Evolutionary conservation across 805 yeast genomes (phyloP).

Genomic region (Cephaloascus albidus): DNA sequence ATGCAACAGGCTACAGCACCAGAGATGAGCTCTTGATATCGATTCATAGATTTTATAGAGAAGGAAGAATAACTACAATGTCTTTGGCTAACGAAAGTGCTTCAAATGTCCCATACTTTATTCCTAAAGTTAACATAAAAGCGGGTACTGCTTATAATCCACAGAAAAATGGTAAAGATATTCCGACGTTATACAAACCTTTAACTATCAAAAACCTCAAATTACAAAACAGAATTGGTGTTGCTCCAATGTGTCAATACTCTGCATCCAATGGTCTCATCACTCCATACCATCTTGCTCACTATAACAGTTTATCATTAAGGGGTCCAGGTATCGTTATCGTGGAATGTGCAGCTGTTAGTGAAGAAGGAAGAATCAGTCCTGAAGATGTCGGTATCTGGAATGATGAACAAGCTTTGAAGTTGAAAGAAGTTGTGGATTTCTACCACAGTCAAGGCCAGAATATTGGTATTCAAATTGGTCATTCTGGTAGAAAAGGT

Average conservation of each 20-base stretch:
- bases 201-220: slow-evolving; percentile 26
- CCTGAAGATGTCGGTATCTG: slow-evolving; percentile 32
- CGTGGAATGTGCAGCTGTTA: slow-evolving; percentile 4
- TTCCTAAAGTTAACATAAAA: slow-evolving; percentile 19
- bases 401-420: slow-evolving; percentile 37
- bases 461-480: slow-evolving; percentile 42
- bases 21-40: no score
- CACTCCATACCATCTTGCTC: slow-evolving; percentile 37
- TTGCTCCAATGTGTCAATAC: slow-evolving; percentile 49
- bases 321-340: slow-evolving; percentile 39
- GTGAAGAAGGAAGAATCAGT: slow-evolving; percentile 9
- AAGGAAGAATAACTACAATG: no score
- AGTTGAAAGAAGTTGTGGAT: slow-evolving; percentile 29
- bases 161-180: slow-evolving; percentile 6
- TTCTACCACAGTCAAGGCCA: slow-evolving; percentile 34
- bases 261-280: slow-evolving; percentile 31
- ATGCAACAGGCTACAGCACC: no score
- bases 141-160: slow-evolving; percentile 22
- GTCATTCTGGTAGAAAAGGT: slow-evolving; percentile 47
- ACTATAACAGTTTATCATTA: slow-evolving; percentile 36
- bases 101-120: slow-evolving; percentile 9
- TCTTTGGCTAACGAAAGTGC: not conserved
- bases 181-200: slow-evolving; percentile 34
- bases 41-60: no score
- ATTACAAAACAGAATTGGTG: slow-evolving; percentile 43